These are phyloP conservation scores for Serendipita indica DNA, from an alignment of 768 basidiomycete species.

Conservation along the genomic window DNA sequence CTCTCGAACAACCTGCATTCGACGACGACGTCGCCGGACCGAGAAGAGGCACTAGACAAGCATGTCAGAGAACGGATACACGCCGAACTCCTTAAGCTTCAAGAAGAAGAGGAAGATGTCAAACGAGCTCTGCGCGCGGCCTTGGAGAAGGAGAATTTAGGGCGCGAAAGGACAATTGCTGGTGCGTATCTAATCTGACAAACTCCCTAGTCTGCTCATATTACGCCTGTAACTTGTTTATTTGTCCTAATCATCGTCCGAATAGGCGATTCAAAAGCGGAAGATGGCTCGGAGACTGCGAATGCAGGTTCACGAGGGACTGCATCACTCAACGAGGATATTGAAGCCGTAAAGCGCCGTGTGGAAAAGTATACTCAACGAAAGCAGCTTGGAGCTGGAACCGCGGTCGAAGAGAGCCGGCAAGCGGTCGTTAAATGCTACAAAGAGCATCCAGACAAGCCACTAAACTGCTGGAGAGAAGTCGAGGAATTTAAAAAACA, in stretches of 20 bases:
- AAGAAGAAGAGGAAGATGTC: constrained; percentile 17
- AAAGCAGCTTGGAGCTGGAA: background rate
- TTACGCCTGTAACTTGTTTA: background rate
- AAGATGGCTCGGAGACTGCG: background rate
- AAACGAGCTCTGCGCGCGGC: constrained; percentile 18
- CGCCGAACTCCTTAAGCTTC: constrained; percentile 17
- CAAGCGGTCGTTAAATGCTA: background rate
- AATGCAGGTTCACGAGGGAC: constrained; percentile 4
- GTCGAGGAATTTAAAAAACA: constrained; percentile 5
- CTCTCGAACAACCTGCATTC: constrained; percentile 16
- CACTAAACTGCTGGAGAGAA: constrained; percentile 3
- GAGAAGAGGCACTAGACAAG: constrained; percentile 19
- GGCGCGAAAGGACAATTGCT: constrained; percentile 12
- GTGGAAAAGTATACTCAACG: constrained; percentile 9
- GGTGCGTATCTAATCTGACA: background rate
- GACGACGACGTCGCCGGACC: constrained; percentile 14
- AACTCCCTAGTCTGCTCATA: background rate
- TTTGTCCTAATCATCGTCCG: background rate
- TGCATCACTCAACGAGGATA: background rate
- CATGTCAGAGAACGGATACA: constrained; percentile 19
- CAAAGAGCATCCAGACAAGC: background rate
- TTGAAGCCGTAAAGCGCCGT: constrained; percentile 4
- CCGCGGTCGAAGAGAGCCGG: background rate
- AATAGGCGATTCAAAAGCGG: background rate
- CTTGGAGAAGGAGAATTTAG: constrained; percentile 21